Conservation (phyloP, 1,139 yeast genomes). For the Spencermartinsiella ligniputridi region DNA sequence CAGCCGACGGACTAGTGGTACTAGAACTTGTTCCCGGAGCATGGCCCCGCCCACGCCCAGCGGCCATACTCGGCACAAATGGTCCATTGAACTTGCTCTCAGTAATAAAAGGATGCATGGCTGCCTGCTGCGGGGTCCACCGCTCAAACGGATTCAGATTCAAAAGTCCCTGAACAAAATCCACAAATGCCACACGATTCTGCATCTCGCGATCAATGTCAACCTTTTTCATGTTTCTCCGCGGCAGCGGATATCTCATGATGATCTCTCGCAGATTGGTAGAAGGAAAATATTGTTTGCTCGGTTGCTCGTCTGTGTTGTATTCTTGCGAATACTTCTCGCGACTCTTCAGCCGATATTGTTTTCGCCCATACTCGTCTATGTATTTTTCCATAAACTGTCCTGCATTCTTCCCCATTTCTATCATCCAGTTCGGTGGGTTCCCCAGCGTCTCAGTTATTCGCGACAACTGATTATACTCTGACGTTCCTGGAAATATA, state of each 20-base stretch:
- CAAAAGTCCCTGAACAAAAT: conserved; percentile 72
- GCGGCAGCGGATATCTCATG: conserved; percentile 68
- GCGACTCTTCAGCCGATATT: conserved; percentile 48
- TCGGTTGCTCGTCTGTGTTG: conserved; percentile 63
- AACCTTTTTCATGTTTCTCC: conserved; percentile 61
- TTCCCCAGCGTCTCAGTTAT: conserved; percentile 77
- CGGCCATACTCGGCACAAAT: conserved; percentile 28
- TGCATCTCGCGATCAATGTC: conserved; percentile 55
- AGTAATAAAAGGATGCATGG: conserved; percentile 84
- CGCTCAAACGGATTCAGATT: conserved; percentile 89
- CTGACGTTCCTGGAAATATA: conserved; percentile 91
- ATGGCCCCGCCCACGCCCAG: neutral
- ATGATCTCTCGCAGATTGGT: conserved; percentile 69
- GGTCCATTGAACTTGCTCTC: conserved; percentile 34
- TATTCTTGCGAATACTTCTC: conserved; percentile 59
- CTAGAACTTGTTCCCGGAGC: neutral
- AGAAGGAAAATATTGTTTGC: conserved; percentile 80
- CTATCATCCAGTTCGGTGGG: conserved; percentile 96
- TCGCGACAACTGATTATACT: conserved; percentile 81
- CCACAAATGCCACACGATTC: conserved; percentile 67
- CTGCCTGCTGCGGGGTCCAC: conserved; percentile 95
- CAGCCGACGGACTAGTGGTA: neutral
- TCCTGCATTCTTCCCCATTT: conserved; percentile 80
- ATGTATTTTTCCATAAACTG: conserved; percentile 56
- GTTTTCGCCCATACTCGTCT: conserved; percentile 36